phyloP scores from a whole-genome alignment of 352 stramenopile species.

The Pythium pectinolyticum region DNA sequence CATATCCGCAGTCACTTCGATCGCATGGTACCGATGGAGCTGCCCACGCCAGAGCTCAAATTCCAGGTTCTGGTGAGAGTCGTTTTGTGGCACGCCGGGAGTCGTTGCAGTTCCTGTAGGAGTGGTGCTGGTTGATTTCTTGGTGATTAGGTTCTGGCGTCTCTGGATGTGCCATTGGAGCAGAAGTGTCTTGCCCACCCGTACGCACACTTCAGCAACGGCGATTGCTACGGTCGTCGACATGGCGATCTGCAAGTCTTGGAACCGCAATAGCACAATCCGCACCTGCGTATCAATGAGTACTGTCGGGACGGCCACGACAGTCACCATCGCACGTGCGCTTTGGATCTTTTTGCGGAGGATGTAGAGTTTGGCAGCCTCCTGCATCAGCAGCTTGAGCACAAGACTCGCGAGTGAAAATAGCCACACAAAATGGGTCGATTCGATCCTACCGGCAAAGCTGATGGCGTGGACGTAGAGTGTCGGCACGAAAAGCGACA shows the following conservation, averaged over 20 bases:
- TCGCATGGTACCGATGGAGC: constrained; percentile 13
- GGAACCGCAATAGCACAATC: constrained; percentile 4
- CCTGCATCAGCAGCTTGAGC: constrained; percentile 9
- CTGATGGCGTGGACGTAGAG: constrained; percentile 18
- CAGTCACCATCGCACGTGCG: constrained; percentile 4
- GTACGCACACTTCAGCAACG: constrained; percentile 6
- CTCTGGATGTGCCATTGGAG: constrained; percentile 9
- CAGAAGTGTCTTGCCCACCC: constrained; percentile 10
- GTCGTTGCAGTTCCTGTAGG: no score
- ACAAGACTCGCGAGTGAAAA: constrained; percentile 1
- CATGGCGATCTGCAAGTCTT: neutral
- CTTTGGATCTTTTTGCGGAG: neutral
- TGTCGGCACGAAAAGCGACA: constrained; percentile 5
- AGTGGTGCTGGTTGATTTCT: no score
- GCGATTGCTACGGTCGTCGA: constrained; percentile 7
- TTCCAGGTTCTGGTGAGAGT: neutral
- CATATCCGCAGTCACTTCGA: constrained; percentile 32
- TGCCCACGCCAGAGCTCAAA: constrained; percentile 2
- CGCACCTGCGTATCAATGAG: constrained; percentile 25
- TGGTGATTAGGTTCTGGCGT: neutral
- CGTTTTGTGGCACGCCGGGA: no score
- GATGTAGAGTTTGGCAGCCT: constrained; percentile 3
- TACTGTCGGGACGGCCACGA: constrained; percentile 14
- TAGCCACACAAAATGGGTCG: neutral
- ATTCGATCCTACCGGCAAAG: constrained; percentile 1